These are phyloP conservation scores for Escovopsis sp. DNA, from an alignment of 2,329 filamentous ascomycete species.

Conservation along the genomic window DNA sequence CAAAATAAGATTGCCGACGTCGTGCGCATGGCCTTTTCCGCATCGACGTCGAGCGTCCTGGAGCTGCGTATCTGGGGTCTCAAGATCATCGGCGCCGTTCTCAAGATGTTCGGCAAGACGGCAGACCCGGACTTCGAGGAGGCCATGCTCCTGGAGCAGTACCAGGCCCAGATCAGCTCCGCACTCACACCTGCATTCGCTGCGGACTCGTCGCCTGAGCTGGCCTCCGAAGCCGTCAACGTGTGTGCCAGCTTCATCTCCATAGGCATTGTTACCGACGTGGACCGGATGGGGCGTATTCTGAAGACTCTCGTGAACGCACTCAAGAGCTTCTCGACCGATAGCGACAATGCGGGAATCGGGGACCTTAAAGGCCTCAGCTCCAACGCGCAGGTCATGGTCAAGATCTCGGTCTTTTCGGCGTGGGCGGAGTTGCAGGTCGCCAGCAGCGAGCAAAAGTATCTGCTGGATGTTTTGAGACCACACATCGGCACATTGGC, in stretches of 20 bases:
- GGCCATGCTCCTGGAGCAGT: constrained; percentile 89
- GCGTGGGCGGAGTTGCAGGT: constrained; percentile 97
- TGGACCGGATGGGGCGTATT: constrained; percentile 97
- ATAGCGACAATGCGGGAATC: constrained; percentile 70
- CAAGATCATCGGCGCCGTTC: constrained; percentile 81
- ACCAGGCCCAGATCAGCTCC: constrained; percentile 95
- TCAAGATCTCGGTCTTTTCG: constrained; percentile 92
- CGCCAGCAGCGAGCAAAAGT: constrained; percentile 80
- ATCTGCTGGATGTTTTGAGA: constrained; percentile 74
- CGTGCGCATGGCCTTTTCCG: constrained; percentile 92
- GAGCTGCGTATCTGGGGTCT: constrained; percentile 82
- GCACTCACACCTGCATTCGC: constrained; percentile 93
- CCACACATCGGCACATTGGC: constrained; percentile 84
- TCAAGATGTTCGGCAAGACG: constrained; percentile 92
- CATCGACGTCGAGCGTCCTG: constrained; percentile 84
- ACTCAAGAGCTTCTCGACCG: constrained; percentile 78
- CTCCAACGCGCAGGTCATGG: constrained; percentile 95
- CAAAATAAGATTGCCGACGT: constrained; percentile 82
- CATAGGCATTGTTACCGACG: constrained; percentile 90
- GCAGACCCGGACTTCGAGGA: constrained; percentile 97
- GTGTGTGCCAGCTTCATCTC: constrained; percentile 97
- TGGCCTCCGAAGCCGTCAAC: constrained; percentile 90
- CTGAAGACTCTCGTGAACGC: constrained; percentile 84
- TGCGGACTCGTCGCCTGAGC: constrained; percentile 84
- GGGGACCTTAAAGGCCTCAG: constrained; percentile 86